Conservation (phyloP, 768 basidiomycete genomes). For the Trametes villosa region DNA sequence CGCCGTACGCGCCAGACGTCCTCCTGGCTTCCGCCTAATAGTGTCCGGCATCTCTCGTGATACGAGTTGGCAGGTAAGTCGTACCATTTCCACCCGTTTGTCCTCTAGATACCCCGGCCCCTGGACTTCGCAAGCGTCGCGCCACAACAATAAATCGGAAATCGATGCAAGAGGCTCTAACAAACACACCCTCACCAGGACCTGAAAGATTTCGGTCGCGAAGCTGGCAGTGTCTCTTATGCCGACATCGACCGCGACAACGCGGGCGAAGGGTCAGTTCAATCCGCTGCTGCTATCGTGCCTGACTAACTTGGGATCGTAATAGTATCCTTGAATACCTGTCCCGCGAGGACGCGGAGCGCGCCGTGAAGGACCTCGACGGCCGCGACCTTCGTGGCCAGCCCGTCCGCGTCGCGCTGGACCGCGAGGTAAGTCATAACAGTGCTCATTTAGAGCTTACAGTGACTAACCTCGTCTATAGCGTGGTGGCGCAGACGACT, state of each 20-base stretch:
- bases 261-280: slow-evolving; percentile 83
- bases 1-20: slow-evolving; percentile 70
- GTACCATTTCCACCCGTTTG: slow-evolving; percentile 30
- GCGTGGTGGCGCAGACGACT: slow-evolving; percentile 74
- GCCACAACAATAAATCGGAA: neutral
- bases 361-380: slow-evolving; percentile 87
- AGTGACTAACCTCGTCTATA: slow-evolving; percentile 30
- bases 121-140: neutral
- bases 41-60: slow-evolving; percentile 91
- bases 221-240: slow-evolving; percentile 90
- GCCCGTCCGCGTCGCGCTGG: slow-evolving; percentile 70
- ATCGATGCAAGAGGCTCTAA: slow-evolving; percentile 26
- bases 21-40: slow-evolving; percentile 80
- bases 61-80: slow-evolving; percentile 97
- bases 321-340: slow-evolving; percentile 88
- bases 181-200: slow-evolving; percentile 62
- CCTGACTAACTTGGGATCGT: neutral
- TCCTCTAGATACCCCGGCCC: neutral
- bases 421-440: slow-evolving; percentile 56
- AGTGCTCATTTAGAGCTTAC: neutral
- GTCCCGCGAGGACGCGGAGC: slow-evolving; percentile 87
- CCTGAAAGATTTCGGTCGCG: slow-evolving; percentile 95
- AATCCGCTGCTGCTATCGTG: neutral
- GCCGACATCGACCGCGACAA: slow-evolving; percentile 92
- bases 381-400: slow-evolving; percentile 87